Percentiles rank a stretch among this genome's conserved stretches.
Conservation (phyloP, 306 rosid genomes). For the Glycine soja region DNA sequence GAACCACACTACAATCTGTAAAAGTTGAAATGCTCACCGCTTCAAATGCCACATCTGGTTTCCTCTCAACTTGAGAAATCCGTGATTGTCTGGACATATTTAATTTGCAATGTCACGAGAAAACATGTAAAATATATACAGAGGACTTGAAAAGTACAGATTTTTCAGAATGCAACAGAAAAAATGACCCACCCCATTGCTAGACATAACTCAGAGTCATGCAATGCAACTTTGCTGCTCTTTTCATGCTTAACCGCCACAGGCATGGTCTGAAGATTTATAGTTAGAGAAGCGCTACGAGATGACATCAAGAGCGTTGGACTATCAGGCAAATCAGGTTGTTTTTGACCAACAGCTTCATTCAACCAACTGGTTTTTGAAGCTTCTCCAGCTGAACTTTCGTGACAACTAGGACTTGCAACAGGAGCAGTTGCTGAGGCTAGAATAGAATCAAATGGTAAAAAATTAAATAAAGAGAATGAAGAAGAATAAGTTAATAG, state of each 20-base stretch:
- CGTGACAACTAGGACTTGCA: slow-evolving; percentile 44
- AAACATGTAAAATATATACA: slow-evolving; percentile 15
- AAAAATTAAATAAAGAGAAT: too few species aligned
- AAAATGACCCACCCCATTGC: slow-evolving; percentile 66
- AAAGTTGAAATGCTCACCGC: slow-evolving; percentile 50
- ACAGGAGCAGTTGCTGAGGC: slow-evolving; percentile 42
- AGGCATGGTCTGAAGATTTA: slow-evolving; percentile 22
- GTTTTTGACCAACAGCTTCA: slow-evolving; percentile 46
- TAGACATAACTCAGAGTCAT: slow-evolving; percentile 49
- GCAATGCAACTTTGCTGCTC: slow-evolving; percentile 40
- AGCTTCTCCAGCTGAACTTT: slow-evolving; percentile 49
- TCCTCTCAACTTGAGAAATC: slow-evolving; percentile 46
- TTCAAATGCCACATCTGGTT: slow-evolving; percentile 48
- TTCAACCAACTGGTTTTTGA: slow-evolving; percentile 44
- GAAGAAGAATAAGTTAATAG: slow-evolving; percentile 20
- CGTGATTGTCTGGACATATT: slow-evolving; percentile 48
- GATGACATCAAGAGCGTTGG: slow-evolving; percentile 31
- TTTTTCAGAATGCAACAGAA: slow-evolving; percentile 8
- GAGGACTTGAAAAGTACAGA: slow-evolving; percentile 11
- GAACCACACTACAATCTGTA: not conserved
- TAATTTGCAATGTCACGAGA: slow-evolving; percentile 47
- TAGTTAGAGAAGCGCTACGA: slow-evolving; percentile 41
- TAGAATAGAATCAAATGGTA: slow-evolving; percentile 24
- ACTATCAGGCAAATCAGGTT: slow-evolving; percentile 38
- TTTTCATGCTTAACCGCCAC: slow-evolving; percentile 41